Base-by-base conservation (phyloP, 1,284 basidiomycete genomes). In the Sphaerobolus stellatus region DNA sequence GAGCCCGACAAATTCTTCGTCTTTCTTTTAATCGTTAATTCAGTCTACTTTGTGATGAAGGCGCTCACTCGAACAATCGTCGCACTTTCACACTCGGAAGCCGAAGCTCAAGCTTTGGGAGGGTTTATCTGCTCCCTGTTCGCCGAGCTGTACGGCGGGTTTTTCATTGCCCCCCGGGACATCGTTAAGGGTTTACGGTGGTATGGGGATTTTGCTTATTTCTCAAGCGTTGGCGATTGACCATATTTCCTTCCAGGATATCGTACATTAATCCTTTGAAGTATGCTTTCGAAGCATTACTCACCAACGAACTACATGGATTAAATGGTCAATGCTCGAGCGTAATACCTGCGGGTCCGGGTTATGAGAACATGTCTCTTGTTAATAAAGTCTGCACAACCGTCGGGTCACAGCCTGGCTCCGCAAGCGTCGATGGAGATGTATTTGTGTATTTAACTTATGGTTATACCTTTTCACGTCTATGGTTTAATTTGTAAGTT, bases 181-280 rank as follows among this genome's bases (percentile, higher is more conserved):
- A 86, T 88, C 81, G 80, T 84, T n/a, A 80, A 79, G 8, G 83
- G 80, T 2, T 67, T 88, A 52, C 71, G 74, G 20, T 88, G 86
- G 86, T 79, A 87, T 34, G 78, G 78, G 2, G 46, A 75, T 29
- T 84, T 86, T 56, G 83, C 18, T 8, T 51, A 3, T 13, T 7
- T 36, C 22, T 40, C 14, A n/a, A 14, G 22, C n/a, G 16, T 18
- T 30, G 20, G 18, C 13, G 18, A 27, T 27, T 20, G 28, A 40
- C n/a, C n/a, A n/a, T 3, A 4, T n/a, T 48, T 60, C 6, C 40
- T 57, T 8, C 54, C 60, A 67, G 43, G 63, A 56, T 63, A 50
- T 59, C 61, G 7, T 64, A 60, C 51, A 54, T 64, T 38, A 62
- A 78, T 70, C 76, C 76, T 14, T 69, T 71, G 46, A 58, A 36